These are phyloP conservation scores for Tetrapisispora arboricola DNA, from an alignment of 805 yeast species.

Conservation along the genomic window DNA sequence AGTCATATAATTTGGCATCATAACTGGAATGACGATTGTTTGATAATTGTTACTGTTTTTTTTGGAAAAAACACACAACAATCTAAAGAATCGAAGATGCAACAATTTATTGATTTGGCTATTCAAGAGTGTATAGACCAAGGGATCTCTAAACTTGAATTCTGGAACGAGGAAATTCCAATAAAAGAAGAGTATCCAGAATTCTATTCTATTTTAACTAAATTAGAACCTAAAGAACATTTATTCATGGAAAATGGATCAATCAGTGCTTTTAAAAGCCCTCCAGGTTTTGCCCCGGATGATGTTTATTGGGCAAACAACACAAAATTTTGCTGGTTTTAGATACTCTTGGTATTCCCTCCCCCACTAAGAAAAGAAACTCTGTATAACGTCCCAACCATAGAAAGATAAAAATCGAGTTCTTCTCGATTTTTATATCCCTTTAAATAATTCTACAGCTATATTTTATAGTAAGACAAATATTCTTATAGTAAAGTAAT, in stretches of 20 bases:
- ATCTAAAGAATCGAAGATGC: conserved; percentile 14
- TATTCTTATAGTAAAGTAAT: too few species aligned
- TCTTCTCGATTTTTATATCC: too few species aligned
- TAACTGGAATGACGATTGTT: conserved; percentile 29
- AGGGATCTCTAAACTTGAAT: conserved; percentile 20
- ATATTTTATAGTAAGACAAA: too few species aligned
- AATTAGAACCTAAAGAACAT: conserved; percentile 18
- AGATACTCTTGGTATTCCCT: too few species aligned
- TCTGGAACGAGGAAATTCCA: conserved; percentile 36
- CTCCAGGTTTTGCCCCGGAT: conserved; percentile 16
- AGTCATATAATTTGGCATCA: conserved; percentile 38
- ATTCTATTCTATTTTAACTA: conserved; percentile 11
- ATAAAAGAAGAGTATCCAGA: conserved; percentile 12
- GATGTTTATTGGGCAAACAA: conserved; percentile 33
- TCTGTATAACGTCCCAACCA: too few species aligned
- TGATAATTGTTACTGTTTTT: conserved; percentile 24
- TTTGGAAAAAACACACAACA: conserved; percentile 7
- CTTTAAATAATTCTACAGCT: too few species aligned
- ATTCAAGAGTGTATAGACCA: conserved; percentile 27
- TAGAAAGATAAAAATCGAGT: too few species aligned
- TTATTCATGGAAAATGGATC: conserved; percentile 26
- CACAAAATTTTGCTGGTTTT: conserved; percentile 43
- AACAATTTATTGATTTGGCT: conserved; percentile 26
- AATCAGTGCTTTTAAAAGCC: conserved; percentile 33
- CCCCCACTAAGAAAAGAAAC: too few species aligned